Evolutionary conservation across 495 filamentous ascomycete genomes (phyloP), one percentile per base, ranked within the genome.

Genomic region (Baudoinia panamericana): DNA sequence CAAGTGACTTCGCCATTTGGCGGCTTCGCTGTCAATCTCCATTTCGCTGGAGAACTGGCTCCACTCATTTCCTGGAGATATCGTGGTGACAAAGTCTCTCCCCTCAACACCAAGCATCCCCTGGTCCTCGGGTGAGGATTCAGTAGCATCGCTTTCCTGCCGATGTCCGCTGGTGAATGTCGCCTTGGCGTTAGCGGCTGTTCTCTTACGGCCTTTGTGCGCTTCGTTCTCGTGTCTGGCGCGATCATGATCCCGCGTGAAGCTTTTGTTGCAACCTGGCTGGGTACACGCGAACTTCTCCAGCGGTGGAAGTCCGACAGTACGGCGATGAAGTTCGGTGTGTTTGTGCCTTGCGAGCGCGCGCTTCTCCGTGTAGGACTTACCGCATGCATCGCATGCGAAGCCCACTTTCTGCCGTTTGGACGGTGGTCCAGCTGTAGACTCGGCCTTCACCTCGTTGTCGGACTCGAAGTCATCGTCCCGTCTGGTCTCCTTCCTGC

Each of bases 331-430:
- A 3, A 4, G 4, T n/a, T 26, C n/a, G 15, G 21, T 36, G 20
- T 43, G 41, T 15, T 22, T 11, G 17, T 43, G 41, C 17, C 41
- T 19, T 5, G 41, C 41, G 2, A 43, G 32, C 6, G 41, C 30
- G 17, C 41, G 30, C 12, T 36, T 43, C 20, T 35, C 23, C 13
- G 30, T 43, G 30, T 43, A 43, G 2, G n/a, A 28, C 12, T 15
- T 43, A 22, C 41, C 41, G 21, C 41, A 43, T 5, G 31, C 12
- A 13, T 38, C 41, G 18, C 41, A 43, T 9, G 15, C 13, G 31
- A 26, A 36, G 17, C 3, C 13, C 26, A 42, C 12, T 17, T 24
- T 16, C 17, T 9, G 9, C 8, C 22, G 16, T 24, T 42, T 42
- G 3, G 3, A 2, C 3, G 39, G 29, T 19, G 26, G 39, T 22